These are phyloP conservation scores for Cucurbita moschata DNA, from an alignment of 306 rosid species.

Conservation along the genomic window DNA sequence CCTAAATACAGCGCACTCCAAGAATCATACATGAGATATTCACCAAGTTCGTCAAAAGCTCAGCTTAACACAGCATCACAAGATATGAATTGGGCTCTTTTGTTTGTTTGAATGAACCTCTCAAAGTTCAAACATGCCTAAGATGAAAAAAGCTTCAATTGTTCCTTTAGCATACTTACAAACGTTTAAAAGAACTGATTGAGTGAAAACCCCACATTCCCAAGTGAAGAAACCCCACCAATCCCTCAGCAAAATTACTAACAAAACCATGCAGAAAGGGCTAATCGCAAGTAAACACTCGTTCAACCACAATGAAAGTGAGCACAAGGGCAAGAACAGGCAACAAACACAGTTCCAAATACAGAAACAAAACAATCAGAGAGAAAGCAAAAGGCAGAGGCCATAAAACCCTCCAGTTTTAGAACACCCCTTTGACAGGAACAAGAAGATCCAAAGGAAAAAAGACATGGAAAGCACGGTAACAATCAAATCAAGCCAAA, in stretches of 20 bases:
- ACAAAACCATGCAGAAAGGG: not conserved
- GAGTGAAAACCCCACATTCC: too few species aligned
- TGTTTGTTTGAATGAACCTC: not conserved
- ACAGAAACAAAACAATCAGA: not conserved
- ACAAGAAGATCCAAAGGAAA: not conserved
- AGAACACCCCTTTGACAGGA: not conserved
- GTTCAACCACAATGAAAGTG: not conserved
- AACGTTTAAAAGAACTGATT: too few species aligned
- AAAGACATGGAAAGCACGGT: not conserved
- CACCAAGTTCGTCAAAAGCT: too few species aligned
- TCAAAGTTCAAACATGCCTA: not conserved
- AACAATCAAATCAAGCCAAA: not conserved
- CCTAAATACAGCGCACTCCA: not conserved
- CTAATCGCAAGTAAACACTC: not conserved
- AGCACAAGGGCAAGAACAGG: not conserved
- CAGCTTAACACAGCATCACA: too few species aligned
- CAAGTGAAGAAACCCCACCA: too few species aligned
- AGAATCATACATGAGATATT: too few species aligned
- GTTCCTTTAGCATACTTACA: too few species aligned
- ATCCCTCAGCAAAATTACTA: too few species aligned
- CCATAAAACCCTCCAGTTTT: not conserved
- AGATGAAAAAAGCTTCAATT: not conserved
- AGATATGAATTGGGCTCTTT: too few species aligned
- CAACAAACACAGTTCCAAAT: not conserved
- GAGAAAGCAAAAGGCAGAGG: not conserved